These are phyloP conservation scores for Kwoniella sp. DNA, from an alignment of 768 basidiomycete genomes.

Conservation along the genomic window DNA sequence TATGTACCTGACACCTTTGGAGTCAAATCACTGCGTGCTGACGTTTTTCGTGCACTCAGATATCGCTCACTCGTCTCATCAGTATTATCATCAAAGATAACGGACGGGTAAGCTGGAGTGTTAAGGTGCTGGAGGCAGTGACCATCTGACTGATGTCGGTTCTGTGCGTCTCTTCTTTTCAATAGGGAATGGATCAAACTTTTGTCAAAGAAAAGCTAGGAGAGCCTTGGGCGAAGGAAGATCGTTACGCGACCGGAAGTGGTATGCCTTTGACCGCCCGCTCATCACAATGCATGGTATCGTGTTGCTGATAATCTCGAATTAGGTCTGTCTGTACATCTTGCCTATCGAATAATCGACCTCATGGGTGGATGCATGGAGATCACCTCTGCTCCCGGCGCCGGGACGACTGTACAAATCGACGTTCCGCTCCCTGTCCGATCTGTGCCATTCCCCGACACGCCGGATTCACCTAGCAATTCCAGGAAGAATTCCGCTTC, in stretches of 20 bases:
- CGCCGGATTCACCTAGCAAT: conserved; percentile 1
- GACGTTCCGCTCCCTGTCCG: conserved; percentile 43
- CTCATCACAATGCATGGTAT: neutral
- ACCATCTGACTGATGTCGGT: no score
- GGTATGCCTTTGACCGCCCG: conserved; percentile 14
- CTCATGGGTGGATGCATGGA: conserved; percentile 52
- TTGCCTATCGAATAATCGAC: conserved; percentile 50
- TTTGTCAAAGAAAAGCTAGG: conserved; percentile 39
- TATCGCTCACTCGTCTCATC: conserved; percentile 34
- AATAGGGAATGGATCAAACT: conserved; percentile 32
- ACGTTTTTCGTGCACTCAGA: conserved; percentile 10
- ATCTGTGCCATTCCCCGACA: conserved; percentile 6
- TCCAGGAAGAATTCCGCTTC: conserved; percentile 1
- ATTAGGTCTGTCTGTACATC: conserved; percentile 42
- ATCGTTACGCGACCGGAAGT: conserved; percentile 41
- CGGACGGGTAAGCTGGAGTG: conserved; percentile 29
- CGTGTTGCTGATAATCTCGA: neutral
- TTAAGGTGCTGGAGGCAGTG: no score
- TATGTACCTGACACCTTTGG: conserved; percentile 7
- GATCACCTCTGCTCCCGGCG: conserved; percentile 42
- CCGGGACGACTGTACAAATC: conserved; percentile 44
- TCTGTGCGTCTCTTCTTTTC: no score
- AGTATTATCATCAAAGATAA: conserved; percentile 49
- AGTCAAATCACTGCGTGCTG: neutral
- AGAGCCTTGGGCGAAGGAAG: conserved; percentile 50